These are phyloP conservation scores for Sisymbrium altissimum DNA, from an alignment of 345 rosid species.

Conservation along the genomic window DNA sequence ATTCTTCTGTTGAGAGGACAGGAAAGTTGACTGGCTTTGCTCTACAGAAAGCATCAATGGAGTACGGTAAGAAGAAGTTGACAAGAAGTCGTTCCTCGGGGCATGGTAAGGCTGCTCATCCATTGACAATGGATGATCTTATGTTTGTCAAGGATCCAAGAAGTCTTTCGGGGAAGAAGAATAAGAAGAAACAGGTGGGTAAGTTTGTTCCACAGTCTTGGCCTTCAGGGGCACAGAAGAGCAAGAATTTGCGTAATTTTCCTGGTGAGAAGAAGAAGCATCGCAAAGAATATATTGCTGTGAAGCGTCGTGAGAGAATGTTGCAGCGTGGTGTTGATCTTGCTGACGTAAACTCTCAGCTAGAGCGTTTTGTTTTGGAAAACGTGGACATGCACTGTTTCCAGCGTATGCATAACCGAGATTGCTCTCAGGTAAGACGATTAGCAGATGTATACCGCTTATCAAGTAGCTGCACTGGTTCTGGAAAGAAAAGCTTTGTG, in stretches of 20 bases:
- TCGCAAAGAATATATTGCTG: conserved; percentile 72
- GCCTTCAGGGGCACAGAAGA: conserved; percentile 60
- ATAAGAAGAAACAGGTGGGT: conserved; percentile 50
- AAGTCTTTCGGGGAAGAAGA: conserved; percentile 44
- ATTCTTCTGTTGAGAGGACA: conserved; percentile 43
- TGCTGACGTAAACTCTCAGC: conserved; percentile 56
- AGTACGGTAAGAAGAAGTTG: conserved; percentile 56
- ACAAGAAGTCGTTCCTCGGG: conserved; percentile 37
- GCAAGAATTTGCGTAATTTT: conserved; percentile 52
- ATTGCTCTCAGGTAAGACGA: conserved; percentile 87
- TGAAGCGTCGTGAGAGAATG: conserved; percentile 81
- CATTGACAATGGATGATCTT: conserved; percentile 60
- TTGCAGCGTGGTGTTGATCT: conserved; percentile 72
- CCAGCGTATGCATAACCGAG: conserved; percentile 79
- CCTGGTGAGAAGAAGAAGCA: conserved; percentile 94
- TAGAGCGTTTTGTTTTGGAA: conserved; percentile 69
- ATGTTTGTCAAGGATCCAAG: conserved; percentile 71
- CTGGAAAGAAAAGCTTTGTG: conserved; percentile 94
- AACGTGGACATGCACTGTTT: conserved; percentile 63
- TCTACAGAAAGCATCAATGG: conserved; percentile 71
- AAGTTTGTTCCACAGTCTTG: conserved; percentile 66
- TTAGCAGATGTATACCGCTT: conserved; percentile 75
- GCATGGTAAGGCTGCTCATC: conserved; percentile 36
- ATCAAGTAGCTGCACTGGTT: conserved; percentile 58
- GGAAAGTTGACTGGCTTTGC: conserved; percentile 63